These are phyloP conservation scores for Cercospora janseana DNA, from an alignment of 2,329 filamentous ascomycete species.

Conservation along the genomic window DNA sequence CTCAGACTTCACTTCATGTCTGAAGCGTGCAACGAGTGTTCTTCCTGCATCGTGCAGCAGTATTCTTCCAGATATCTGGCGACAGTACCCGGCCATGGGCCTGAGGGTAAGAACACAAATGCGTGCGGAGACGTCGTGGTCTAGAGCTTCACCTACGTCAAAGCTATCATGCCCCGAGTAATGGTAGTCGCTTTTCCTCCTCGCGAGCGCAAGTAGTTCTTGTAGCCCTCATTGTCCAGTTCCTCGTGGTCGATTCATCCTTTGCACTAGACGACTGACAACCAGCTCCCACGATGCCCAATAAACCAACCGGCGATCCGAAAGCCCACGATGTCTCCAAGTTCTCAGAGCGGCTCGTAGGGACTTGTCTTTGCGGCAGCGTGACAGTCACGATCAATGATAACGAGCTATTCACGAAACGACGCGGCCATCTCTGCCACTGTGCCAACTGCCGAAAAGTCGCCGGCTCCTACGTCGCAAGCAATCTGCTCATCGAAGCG, in stretches of 20 bases:
- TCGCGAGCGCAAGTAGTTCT: not conserved
- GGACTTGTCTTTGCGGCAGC: constrained; percentile 49
- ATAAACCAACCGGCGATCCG: constrained; percentile 41
- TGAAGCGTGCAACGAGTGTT: too few species aligned
- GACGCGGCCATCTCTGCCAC: constrained; percentile 51
- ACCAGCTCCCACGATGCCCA: constrained; percentile 31
- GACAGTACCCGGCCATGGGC: not conserved
- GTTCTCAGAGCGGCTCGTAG: constrained; percentile 40
- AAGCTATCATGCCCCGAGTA: constrained; percentile 11
- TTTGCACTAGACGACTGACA: not conserved
- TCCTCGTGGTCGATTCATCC: not conserved
- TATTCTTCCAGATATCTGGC: too few species aligned
- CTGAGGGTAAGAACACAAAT: constrained; percentile 9
- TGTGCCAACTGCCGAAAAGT: constrained; percentile 54
- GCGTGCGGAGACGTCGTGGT: constrained; percentile 16
- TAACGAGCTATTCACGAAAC: constrained; percentile 46
- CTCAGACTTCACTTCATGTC: not conserved
- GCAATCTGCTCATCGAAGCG: constrained; percentile 45
- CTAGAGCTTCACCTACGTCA: constrained; percentile 19
- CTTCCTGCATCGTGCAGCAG: too few species aligned
- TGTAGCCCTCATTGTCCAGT: not conserved
- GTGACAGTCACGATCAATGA: constrained; percentile 52
- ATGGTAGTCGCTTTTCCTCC: constrained; percentile 8
- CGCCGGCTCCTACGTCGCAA: constrained; percentile 45
- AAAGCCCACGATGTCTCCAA: constrained; percentile 38